phyloP scores from a whole-genome alignment of 495 filamentous ascomycete genomes.

The Penicillium lagena region DNA sequence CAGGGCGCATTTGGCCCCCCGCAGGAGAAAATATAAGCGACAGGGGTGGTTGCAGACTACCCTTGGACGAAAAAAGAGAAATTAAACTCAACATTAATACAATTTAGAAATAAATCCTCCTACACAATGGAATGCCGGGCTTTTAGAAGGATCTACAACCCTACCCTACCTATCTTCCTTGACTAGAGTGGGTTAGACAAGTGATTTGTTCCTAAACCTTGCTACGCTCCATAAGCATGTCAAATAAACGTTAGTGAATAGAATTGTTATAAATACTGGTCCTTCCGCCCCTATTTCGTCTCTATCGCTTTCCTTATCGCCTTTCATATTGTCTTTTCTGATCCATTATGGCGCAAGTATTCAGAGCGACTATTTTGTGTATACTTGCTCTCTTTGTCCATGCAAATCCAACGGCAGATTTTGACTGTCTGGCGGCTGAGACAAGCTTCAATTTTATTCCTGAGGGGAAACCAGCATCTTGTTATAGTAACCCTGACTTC shows the following conservation, averaged over 20 bases:
- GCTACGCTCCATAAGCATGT: not conserved
- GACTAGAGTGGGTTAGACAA: not conserved
- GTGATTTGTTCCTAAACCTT: not conserved
- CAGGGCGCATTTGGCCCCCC: no score
- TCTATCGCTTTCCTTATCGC: not conserved
- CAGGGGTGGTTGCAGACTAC: no score
- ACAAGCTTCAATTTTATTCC: not conserved
- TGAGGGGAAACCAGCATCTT: not conserved
- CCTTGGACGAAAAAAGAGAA: no score
- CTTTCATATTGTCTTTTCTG: not conserved
- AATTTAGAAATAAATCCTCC: not conserved
- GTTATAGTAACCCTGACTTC: not conserved
- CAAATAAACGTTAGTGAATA: not conserved
- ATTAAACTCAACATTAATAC: not conserved
- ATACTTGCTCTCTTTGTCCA: not conserved
- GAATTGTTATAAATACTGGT: not conserved
- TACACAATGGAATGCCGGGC: not conserved
- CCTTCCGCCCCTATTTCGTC: not conserved
- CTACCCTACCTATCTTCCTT: not conserved
- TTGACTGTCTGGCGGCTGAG: not conserved
- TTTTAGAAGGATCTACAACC: not conserved
- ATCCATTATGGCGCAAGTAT: not conserved
- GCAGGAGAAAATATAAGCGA: no score
- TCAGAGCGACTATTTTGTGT: not conserved
- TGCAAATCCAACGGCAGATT: not conserved